These are phyloP conservation scores for Pythium rhizo-oryzae DNA, from an alignment of 352 stramenopile species.

Conservation along the genomic window DNA sequence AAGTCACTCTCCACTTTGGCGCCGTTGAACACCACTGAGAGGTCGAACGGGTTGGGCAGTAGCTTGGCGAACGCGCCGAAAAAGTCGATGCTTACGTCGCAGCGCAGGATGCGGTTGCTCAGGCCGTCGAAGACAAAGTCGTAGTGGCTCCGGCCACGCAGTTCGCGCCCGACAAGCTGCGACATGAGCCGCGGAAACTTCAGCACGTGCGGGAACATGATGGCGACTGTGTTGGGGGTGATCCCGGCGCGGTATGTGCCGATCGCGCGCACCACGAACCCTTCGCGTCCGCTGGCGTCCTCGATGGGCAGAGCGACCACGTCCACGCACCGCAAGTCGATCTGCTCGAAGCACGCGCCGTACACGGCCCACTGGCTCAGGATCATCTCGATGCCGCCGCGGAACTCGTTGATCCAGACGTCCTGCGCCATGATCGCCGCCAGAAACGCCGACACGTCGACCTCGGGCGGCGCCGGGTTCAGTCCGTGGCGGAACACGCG, in stretches of 20 bases:
- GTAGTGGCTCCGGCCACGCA: conserved; percentile 13
- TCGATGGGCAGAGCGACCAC: conserved; percentile 16
- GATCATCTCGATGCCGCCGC: conserved; percentile 18
- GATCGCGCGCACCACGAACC: conserved; percentile 11
- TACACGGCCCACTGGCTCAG: conserved; percentile 21
- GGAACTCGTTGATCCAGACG: conserved; percentile 23
- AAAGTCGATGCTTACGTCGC: conserved; percentile 21
- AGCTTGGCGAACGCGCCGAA: conserved; percentile 19
- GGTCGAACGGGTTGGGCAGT: conserved; percentile 12
- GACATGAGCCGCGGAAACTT: not conserved
- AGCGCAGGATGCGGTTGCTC: conserved; percentile 11
- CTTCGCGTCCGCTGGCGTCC: conserved; percentile 10
- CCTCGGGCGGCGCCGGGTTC: not conserved
- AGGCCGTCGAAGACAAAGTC: conserved; percentile 26
- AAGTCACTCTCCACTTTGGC: conserved; percentile 25
- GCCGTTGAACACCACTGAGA: conserved; percentile 17
- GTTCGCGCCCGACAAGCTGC: conserved; percentile 7
- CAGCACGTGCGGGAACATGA: conserved; percentile 26
- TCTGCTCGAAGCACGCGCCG: conserved; percentile 11
- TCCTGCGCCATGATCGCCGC: conserved; percentile 7
- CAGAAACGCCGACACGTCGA: conserved; percentile 18
- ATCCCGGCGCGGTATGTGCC: conserved; percentile 5
- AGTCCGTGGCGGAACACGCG: conserved; percentile 23
- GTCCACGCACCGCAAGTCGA: conserved; percentile 2
- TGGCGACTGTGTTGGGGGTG: conserved; percentile 17